Conservation (phyloP, 2,329 filamentous ascomycete genomes). For the Colletotrichum horii region DNA sequence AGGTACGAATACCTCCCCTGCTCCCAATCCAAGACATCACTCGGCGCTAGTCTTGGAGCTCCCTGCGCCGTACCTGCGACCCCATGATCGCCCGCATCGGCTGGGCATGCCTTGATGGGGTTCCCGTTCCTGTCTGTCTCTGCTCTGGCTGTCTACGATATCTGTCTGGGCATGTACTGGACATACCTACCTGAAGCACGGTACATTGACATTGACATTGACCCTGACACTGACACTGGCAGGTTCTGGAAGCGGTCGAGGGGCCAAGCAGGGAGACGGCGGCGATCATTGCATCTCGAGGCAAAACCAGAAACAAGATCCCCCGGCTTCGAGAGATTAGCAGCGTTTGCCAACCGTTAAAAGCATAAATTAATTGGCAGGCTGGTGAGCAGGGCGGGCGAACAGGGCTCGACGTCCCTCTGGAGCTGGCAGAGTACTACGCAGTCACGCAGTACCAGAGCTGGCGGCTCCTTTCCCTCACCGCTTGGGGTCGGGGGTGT, state of each 20-base stretch:
- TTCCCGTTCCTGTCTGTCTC: background rate
- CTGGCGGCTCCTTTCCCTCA: slow-evolving; percentile 3
- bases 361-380: background rate
- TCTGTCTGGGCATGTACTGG: background rate
- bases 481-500: slow-evolving; percentile 11
- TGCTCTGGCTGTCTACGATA: background rate
- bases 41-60: slow-evolving; percentile 1
- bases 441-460: background rate
- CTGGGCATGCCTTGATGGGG: slow-evolving; percentile 19
- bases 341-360: background rate
- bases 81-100: slow-evolving; percentile 19
- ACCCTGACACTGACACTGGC: background rate
- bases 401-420: background rate
- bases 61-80: slow-evolving; percentile 11
- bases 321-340: background rate
- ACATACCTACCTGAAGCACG: background rate
- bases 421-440: background rate
- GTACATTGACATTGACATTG: background rate
- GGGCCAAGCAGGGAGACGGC: background rate
- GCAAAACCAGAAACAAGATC: background rate
- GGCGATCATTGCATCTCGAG: background rate
- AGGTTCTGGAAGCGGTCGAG: background rate
- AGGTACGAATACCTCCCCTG: background rate
- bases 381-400: background rate
- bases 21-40: slow-evolving; percentile 5